These are phyloP conservation scores for Ogataea naganishii DNA, from an alignment of 805 yeast genomes.

Conservation along the genomic window DNA sequence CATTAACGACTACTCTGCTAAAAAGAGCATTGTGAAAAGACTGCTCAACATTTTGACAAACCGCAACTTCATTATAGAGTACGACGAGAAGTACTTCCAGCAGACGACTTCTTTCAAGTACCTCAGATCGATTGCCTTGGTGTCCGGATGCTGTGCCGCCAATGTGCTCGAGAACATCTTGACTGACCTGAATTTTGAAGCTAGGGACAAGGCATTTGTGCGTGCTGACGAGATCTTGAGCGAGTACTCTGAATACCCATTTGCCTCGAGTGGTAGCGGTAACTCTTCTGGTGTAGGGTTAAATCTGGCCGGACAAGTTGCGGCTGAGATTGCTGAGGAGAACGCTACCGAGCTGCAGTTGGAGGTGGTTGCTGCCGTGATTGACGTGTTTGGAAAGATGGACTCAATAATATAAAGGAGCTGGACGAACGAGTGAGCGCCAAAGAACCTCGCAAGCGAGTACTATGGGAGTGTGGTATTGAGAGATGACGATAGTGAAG, in stretches of 20 bases:
- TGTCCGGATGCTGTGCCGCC: slow-evolving; percentile 90
- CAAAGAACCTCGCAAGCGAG: too few species aligned
- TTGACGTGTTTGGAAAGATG: slow-evolving; percentile 84
- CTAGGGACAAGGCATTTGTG: slow-evolving; percentile 84
- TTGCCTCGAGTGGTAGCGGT: slow-evolving; percentile 38
- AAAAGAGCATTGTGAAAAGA: slow-evolving; percentile 71
- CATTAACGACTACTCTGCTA: slow-evolving; percentile 75
- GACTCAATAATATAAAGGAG: slow-evolving; percentile 63
- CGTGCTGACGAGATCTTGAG: slow-evolving; percentile 87
- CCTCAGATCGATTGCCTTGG: slow-evolving; percentile 73
- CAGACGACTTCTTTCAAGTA: slow-evolving; percentile 56
- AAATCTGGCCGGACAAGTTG: slow-evolving; percentile 47
- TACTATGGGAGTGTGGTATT: too few species aligned
- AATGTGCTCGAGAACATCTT: slow-evolving; percentile 90
- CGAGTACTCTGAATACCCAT: slow-evolving; percentile 83
- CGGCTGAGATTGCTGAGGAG: slow-evolving; percentile 41
- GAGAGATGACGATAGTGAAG: too few species aligned
- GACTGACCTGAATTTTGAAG: slow-evolving; percentile 68
- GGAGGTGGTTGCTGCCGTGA: slow-evolving; percentile 89
- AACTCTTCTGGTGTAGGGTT: slow-evolving; percentile 64
- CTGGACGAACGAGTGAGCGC: too few species aligned
- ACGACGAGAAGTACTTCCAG: slow-evolving; percentile 59
- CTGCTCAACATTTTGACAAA: slow-evolving; percentile 61
- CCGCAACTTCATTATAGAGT: slow-evolving; percentile 53
- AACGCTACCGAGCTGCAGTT: slow-evolving; percentile 53